Base-by-base conservation (phyloP, 148 eudicot genomes). In the Rhododendron kiyosumense region DNA sequence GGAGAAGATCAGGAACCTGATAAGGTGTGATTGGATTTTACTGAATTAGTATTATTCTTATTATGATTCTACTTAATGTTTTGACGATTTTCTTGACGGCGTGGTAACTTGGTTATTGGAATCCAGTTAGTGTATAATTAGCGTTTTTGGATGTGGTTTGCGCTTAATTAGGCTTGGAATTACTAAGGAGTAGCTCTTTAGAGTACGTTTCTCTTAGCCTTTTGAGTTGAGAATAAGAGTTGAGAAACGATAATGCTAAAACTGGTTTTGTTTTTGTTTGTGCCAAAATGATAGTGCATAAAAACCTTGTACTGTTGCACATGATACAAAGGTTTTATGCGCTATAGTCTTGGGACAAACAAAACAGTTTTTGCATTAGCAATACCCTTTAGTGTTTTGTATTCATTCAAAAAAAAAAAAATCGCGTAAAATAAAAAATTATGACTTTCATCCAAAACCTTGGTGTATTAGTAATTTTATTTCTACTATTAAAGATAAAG, bases 1-100 rank as follows among this genome's bases (percentile, higher is more conserved):
- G 61, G 41, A 69, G 84, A 81, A 52, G 80, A 74, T 49, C 81
- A 81, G 82, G 77, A 81, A 43, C 12, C 71, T 34, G 83, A 87
- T 18, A 84, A 84, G 88, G 88, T 87, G 34, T 43, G 77, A 24
- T 46, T 81, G 69, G 51, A 15, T 48, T 41, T 8, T 18, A 28
- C 22, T 75, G 48, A 14, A 54, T 83, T 4, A 13, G 17, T 30
- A 4, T 1, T 17, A 38, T 32, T 57, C 14, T 0, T 77, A 22
- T 24, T 63, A 22, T 63, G 11, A 63, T 63, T 63, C 30, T 63
- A 20, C n/a, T 22, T 20, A 20, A 18, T 20, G 67, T 61, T 57
- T 41, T 59, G 57, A 52, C 6, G 49, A 49, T 14, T 77, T 41
- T 77, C 49, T 77, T 11, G 48, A 76, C 79, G 18, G 79, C 79